Percentiles rank a stretch among this genome's conserved stretches.
Conservation (phyloP, 768 basidiomycete genomes). For the Boletus rubropictus region DNA sequence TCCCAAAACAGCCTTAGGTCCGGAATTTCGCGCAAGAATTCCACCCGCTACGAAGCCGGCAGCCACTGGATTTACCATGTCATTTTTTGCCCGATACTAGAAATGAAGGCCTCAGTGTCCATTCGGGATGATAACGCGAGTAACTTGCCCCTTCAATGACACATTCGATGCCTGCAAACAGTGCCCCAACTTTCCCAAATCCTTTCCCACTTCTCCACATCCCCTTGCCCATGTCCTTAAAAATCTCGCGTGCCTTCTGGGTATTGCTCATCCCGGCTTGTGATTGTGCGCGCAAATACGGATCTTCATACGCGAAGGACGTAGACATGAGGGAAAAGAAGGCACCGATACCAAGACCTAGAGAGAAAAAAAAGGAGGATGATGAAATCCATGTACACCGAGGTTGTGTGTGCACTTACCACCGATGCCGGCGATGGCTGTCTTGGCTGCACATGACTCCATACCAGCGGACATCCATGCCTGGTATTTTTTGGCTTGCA, state of each 20-base stretch:
- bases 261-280: slow-evolving; percentile 51
- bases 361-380: neutral
- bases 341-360: slow-evolving; percentile 88
- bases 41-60: slow-evolving; percentile 88
- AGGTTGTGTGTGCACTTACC: slow-evolving; percentile 47
- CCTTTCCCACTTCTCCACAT: slow-evolving; percentile 90
- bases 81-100: slow-evolving; percentile 94
- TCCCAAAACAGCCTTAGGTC: slow-evolving; percentile 79
- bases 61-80: slow-evolving; percentile 85
- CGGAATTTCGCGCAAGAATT: slow-evolving; percentile 79
- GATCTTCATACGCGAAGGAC: slow-evolving; percentile 94
- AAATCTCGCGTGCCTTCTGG: slow-evolving; percentile 79
- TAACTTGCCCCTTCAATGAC: slow-evolving; percentile 84
- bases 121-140: neutral
- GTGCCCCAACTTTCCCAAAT: slow-evolving; percentile 88
- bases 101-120: neutral
- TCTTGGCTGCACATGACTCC: slow-evolving; percentile 86
- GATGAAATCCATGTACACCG: slow-evolving; percentile 4
- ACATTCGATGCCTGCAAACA: slow-evolving; percentile 95
- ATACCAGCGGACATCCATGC: slow-evolving; percentile 61
- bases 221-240: slow-evolving; percentile 90
- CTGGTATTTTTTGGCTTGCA: slow-evolving; percentile 76
- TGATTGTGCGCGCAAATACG: slow-evolving; percentile 62
- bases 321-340: slow-evolving; percentile 97
- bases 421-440: slow-evolving; percentile 70